Percentiles rank a stretch among this genome's conserved stretches.
Evolutionary conservation across 805 yeast genomes (phyloP).

Genomic region (Pichia membranifaciens): DNA sequence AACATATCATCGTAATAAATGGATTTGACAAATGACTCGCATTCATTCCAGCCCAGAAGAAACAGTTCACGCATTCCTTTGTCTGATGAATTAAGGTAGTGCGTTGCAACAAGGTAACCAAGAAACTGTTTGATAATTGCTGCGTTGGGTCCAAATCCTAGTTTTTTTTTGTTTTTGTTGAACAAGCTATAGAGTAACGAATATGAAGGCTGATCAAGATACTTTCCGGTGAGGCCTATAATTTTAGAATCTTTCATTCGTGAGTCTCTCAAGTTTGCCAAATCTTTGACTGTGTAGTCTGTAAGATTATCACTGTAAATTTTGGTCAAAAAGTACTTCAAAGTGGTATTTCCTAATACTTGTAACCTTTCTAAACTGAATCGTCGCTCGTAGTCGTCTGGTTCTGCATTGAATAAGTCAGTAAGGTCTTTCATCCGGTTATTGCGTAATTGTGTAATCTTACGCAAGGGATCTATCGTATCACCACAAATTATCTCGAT

Average conservation of each 20-base stretch:
- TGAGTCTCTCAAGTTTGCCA: background rate
- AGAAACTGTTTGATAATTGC: background rate
- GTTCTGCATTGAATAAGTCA: background rate
- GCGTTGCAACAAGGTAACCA: constrained; percentile 1
- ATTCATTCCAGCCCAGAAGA: constrained; percentile 1
- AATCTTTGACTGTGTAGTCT: background rate
- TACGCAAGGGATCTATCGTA: background rate
- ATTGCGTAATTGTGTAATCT: background rate
- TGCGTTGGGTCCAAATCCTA: background rate
- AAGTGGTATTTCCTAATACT: constrained; percentile 2
- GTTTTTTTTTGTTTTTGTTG: background rate
- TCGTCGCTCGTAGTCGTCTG: background rate
- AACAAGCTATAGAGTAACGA: background rate
- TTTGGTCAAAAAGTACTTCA: constrained; percentile 3
- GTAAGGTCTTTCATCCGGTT: background rate
- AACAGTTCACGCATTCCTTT: background rate
- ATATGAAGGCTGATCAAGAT: background rate
- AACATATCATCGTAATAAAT: background rate
- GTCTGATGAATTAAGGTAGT: background rate
- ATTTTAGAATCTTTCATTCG: background rate
- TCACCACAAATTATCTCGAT: too few species aligned
- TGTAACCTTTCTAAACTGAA: background rate
- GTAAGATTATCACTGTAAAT: background rate
- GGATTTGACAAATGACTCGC: background rate
- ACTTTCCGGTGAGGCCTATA: background rate